These are phyloP conservation scores for Tieghemiomyces parasiticus DNA, from an alignment of 192 early-diverging fungal genomes.

Conservation along the genomic window DNA sequence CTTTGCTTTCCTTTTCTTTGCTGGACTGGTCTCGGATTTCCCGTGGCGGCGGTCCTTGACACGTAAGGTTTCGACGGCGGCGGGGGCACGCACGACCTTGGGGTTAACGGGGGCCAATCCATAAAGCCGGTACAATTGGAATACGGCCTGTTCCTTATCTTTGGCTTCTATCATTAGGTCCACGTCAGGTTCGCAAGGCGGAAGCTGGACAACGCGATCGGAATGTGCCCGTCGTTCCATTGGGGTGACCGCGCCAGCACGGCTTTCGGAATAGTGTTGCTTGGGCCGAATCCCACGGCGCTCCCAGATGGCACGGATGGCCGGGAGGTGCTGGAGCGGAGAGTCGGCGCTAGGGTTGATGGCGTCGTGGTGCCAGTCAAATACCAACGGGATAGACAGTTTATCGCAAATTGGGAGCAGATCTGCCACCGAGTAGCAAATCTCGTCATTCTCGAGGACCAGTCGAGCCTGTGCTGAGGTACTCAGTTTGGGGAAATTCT, in stretches of 20 bases:
- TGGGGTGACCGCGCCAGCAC: constrained; percentile 20
- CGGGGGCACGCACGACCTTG: too few relatives aligned
- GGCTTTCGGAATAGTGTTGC: constrained; percentile 30
- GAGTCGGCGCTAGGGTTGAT: constrained; percentile 17
- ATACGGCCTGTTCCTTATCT: constrained; percentile 37
- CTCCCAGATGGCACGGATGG: constrained; percentile 28
- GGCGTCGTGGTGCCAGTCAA: constrained; percentile 29
- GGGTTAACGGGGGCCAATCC: constrained; percentile 16
- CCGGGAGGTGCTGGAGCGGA: constrained; percentile 15
- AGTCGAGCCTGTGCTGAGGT: constrained; percentile 22
- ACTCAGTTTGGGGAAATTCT: constrained; percentile 19
- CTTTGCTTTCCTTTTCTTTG: too few relatives aligned
- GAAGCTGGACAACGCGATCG: constrained; percentile 21
- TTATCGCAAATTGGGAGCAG: constrained; percentile 28
- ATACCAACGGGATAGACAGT: constrained; percentile 26
- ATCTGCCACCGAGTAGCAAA: constrained; percentile 28
- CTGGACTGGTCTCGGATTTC: too few relatives aligned
- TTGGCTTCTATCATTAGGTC: constrained; percentile 43
- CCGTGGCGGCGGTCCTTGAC: too few relatives aligned
- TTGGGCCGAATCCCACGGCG: constrained; percentile 26
- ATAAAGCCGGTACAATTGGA: constrained; percentile 23
- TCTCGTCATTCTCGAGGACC: constrained; percentile 35
- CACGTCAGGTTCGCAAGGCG: constrained; percentile 25
- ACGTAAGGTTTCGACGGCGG: too few relatives aligned
- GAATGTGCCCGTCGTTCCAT: constrained; percentile 28